Conservation (phyloP, 345 rosid species). For the Eucalyptus microcorys region DNA sequence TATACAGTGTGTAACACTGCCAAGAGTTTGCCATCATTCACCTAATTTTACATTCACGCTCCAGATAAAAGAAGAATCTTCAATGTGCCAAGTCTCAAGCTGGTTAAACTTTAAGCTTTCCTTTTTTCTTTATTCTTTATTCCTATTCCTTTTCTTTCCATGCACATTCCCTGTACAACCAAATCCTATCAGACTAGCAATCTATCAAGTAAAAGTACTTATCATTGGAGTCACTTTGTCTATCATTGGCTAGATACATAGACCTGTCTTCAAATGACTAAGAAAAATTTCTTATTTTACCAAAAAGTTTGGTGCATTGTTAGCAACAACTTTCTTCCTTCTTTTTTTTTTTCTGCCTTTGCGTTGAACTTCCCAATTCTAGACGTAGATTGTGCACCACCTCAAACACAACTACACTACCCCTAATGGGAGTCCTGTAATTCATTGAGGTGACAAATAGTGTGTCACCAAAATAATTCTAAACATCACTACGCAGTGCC, state of each 20-base stretch:
- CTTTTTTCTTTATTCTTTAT: not conserved
- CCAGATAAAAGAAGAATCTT: not conserved
- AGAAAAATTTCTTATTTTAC: not conserved
- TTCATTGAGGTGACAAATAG: not conserved
- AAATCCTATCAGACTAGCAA: not conserved
- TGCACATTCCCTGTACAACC: not conserved
- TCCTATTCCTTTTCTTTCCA: not conserved
- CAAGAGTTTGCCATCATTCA: not conserved
- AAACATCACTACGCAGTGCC: not conserved
- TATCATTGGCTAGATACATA: not conserved
- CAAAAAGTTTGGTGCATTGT: accelerated
- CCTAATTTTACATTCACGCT: not conserved
- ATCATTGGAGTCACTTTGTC: not conserved
- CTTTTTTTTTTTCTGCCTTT: not conserved
- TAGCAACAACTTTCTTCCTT: not conserved
- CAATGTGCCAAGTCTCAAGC: not conserved
- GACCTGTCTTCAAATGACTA: not conserved
- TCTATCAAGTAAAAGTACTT: not conserved
- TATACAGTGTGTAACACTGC: not conserved
- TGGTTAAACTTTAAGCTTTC: not conserved
- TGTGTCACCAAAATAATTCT: not conserved
- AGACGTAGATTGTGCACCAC: not conserved
- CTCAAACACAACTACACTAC: not conserved
- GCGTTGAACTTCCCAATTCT: not conserved
- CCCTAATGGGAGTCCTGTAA: not conserved